Percentiles rank a stretch among this genome's conserved stretches.
These are phyloP conservation scores for Maudiozyma serrabonitensis DNA, from an alignment of 805 yeast genomes.

Conservation along the genomic window DNA sequence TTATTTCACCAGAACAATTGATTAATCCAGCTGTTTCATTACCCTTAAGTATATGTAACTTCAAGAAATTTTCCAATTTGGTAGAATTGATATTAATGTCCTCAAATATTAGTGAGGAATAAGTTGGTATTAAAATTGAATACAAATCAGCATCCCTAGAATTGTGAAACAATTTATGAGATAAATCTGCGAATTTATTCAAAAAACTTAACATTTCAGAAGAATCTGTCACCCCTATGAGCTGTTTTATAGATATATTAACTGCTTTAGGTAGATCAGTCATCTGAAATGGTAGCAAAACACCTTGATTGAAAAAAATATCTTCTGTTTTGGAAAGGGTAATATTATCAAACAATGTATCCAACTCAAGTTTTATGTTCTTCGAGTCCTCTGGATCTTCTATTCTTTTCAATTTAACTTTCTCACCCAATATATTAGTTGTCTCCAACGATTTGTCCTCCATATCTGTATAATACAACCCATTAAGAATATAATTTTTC, in stretches of 20 bases:
- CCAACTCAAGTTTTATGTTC: conserved; percentile 7
- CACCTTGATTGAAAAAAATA: conserved; percentile 74
- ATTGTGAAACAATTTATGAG: conserved; percentile 24
- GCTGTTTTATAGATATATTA: conserved; percentile 42
- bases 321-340: conserved; percentile 39
- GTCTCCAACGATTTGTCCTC: conserved; percentile 23
- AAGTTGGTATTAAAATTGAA: conserved; percentile 68
- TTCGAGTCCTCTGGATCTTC: conserved; percentile 5
- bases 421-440: conserved; percentile 25
- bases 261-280: conserved; percentile 50
- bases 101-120: conserved; percentile 42
- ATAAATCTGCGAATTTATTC: conserved; percentile 34
- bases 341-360: conserved; percentile 16
- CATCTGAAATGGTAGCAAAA: conserved; percentile 57
- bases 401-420: neutral
- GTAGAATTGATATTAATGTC: conserved; percentile 38
- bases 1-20: conserved; percentile 37
- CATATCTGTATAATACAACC: conserved; percentile 58
- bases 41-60: conserved; percentile 60
- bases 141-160: conserved; percentile 29
- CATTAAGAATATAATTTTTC: conserved; percentile 51
- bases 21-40: conserved; percentile 39
- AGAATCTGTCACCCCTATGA: conserved; percentile 47
- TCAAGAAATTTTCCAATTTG: conserved; percentile 45
- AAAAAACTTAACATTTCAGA: conserved; percentile 39